Conservation (phyloP, 2,329 filamentous ascomycete genomes). For the Podosphaera fusca region DNA sequence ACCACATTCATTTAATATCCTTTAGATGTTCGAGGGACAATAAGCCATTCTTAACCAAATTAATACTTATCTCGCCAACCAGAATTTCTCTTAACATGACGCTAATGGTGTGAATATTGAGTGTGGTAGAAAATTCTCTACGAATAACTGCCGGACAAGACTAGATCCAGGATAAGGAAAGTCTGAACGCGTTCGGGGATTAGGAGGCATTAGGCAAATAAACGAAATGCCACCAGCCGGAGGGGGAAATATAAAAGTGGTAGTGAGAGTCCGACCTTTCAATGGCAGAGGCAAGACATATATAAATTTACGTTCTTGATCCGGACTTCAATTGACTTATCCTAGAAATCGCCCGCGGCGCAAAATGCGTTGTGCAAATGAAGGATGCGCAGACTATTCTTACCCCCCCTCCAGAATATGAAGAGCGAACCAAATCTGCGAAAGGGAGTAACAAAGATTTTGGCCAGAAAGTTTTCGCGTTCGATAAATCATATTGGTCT, state of each 20-base stretch:
- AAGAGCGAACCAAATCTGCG: conserved; percentile 26
- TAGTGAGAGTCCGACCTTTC: conserved; percentile 88
- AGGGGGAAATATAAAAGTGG: conserved; percentile 97
- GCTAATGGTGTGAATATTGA: no score
- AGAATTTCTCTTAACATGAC: no score
- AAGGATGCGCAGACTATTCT: conserved; percentile 78
- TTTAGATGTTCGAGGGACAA: no score
- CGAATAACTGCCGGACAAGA: no score
- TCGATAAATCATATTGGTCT: conserved; percentile 96
- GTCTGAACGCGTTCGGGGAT: not conserved
- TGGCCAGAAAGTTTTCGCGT: conserved; percentile 70
- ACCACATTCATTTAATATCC: no score
- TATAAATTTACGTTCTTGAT: not conserved
- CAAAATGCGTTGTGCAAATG: conserved; percentile 97
- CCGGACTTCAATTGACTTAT: not conserved
- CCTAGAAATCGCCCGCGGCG: conserved; percentile 65
- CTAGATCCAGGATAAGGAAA: no score
- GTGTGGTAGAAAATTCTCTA: no score
- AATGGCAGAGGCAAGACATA: conserved; percentile 59
- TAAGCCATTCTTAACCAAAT: no score
- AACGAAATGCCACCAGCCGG: conserved; percentile 19
- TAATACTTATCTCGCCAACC: no score
- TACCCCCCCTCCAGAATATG: conserved; percentile 41
- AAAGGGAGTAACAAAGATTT: conserved; percentile 45
- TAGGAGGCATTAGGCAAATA: conserved; percentile 6